phyloP scores from a whole-genome alignment of 441 rosid species.

The Bocquillonia castaneifolia region DNA sequence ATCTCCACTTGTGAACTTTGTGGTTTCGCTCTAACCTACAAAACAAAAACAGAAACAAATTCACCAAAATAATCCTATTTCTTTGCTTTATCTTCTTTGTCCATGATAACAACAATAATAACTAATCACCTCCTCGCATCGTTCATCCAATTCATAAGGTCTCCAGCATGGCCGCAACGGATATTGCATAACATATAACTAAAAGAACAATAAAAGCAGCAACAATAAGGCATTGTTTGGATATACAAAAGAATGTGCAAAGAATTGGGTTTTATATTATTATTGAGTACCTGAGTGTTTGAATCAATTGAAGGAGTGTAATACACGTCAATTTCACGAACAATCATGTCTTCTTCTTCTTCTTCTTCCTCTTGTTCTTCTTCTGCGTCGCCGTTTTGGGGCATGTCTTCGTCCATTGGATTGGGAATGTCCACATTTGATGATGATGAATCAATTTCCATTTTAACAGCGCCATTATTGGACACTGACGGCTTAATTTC shows the following conservation, averaged over 20 bases:
- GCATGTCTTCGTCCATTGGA: slow-evolving; percentile 36
- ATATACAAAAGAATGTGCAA: not conserved
- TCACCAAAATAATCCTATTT: not conserved
- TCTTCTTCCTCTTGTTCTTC: slow-evolving; percentile 19
- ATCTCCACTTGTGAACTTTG: slow-evolving; percentile 49
- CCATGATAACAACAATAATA: not conserved
- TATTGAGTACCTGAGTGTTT: slow-evolving; percentile 44
- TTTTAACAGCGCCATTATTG: slow-evolving; percentile 38
- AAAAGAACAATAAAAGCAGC: not conserved
- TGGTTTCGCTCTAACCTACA: slow-evolving; percentile 77
- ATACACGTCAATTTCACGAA: slow-evolving; percentile 84
- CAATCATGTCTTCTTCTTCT: slow-evolving; percentile 58
- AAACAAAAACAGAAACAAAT: slow-evolving; percentile 12
- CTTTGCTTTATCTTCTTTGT: not conserved
- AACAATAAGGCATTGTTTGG: not conserved
- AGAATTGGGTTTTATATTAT: not conserved
- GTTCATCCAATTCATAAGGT: slow-evolving; percentile 78
- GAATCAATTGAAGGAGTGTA: slow-evolving; percentile 52
- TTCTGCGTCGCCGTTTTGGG: no score
- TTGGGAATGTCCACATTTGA: slow-evolving; percentile 25
- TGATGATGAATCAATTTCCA: slow-evolving; percentile 53
- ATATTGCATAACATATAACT: slow-evolving; percentile 83
- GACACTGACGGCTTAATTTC: slow-evolving; percentile 27
- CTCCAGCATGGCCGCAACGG: slow-evolving; percentile 85
- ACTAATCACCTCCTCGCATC: slow-evolving; percentile 60